phyloP scores from a whole-genome alignment of 768 basidiomycete genomes.

The Clitopilus hobsonii region DNA sequence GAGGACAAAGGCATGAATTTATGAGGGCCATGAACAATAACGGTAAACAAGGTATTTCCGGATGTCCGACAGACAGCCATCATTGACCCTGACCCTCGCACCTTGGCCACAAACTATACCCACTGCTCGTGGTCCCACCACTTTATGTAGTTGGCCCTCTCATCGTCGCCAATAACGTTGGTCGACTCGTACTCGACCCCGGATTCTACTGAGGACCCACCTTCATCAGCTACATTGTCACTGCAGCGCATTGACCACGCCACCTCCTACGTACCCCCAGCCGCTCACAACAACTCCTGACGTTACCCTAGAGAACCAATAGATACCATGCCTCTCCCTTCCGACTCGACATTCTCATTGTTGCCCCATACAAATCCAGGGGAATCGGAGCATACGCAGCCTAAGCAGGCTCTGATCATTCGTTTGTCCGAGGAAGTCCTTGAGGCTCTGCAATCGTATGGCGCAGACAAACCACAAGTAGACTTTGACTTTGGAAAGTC shows the following conservation, averaged over 20 bases:
- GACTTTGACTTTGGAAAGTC: conserved; percentile 59
- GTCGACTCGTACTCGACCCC: neutral
- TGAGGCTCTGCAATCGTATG: conserved; percentile 52
- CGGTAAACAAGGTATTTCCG: conserved; percentile 8
- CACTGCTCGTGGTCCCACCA: neutral
- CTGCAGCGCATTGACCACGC: neutral
- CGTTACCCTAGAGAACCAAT: neutral
- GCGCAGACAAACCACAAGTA: conserved; percentile 38
- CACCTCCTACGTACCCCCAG: neutral
- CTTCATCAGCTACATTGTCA: neutral
- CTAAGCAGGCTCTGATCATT: conserved; percentile 72
- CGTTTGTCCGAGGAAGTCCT: conserved; percentile 71
- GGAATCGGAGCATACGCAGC: conserved; percentile 50
- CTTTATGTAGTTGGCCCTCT: neutral
- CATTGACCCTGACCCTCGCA: neutral
- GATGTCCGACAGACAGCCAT: neutral
- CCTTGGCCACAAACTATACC: neutral
- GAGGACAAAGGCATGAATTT: neutral
- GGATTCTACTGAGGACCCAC: neutral
- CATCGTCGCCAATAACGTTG: neutral
- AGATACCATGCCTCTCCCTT: conserved; percentile 63
- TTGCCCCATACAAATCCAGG: conserved; percentile 53
- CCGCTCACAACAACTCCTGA: conserved; percentile 5
- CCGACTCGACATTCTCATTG: conserved; percentile 48
- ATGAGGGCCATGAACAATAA: conserved; percentile 9